These are phyloP conservation scores for Bjerkandera adusta DNA, from an alignment of 1,284 basidiomycete genomes.

Conservation along the genomic window DNA sequence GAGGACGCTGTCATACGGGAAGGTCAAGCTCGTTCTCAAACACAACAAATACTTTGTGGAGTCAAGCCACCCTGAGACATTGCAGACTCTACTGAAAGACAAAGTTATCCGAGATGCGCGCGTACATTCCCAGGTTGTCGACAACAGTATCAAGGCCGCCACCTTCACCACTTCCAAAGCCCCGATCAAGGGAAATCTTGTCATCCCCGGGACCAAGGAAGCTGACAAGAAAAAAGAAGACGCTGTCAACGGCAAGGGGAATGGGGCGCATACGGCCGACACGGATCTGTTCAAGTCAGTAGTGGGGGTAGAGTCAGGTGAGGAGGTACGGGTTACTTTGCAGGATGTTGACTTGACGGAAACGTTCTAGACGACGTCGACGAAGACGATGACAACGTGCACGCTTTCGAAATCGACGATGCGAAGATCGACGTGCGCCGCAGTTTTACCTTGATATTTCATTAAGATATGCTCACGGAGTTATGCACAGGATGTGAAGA, in stretches of 20 bases:
- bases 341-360: background rate
- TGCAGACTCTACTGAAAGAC: conserved; percentile 86
- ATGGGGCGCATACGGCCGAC: conserved; percentile 45
- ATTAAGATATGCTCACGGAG: conserved; percentile 1
- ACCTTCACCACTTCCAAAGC: conserved; percentile 85
- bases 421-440: conserved; percentile 81
- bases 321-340: background rate
- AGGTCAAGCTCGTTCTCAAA: conserved; percentile 95
- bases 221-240: too few species aligned
- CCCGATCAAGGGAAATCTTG: conserved; percentile 74
- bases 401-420: conserved; percentile 93
- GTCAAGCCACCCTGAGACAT: conserved; percentile 88
- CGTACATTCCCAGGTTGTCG: conserved; percentile 58
- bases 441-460: background rate
- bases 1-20: conserved; percentile 92
- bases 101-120: conserved; percentile 80
- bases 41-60: conserved; percentile 97
- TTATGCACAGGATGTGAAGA: conserved; percentile 76
- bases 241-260: conserved; percentile 32
- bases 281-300: conserved; percentile 86
- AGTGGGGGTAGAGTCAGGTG: conserved; percentile 87
- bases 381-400: conserved; percentile 93
- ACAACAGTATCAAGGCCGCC: conserved; percentile 71
- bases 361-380: conserved; percentile 85
- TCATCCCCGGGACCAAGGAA: conserved; percentile 71